Evolutionary conservation across 1,139 yeast genomes (phyloP).

Genomic region (Yamadazyma friedrichii): DNA sequence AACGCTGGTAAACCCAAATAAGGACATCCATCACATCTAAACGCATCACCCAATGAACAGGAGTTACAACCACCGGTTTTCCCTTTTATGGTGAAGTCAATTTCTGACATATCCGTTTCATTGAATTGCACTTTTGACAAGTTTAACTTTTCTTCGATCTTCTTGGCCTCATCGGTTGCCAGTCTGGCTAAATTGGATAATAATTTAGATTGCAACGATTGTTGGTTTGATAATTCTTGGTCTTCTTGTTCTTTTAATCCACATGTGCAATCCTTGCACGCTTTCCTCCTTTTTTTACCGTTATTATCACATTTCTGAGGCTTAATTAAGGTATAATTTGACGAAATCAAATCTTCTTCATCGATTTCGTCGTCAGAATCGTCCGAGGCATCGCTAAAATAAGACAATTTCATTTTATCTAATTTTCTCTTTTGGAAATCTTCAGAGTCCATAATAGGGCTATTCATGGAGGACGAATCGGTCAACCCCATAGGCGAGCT

Average conservation of each 20-base stretch:
- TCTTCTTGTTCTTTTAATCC: conserved; percentile 86
- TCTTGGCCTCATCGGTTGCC: conserved; percentile 54
- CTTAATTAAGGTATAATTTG: conserved; percentile 35
- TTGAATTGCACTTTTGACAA: conserved; percentile 53
- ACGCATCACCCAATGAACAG: conserved; percentile 96
- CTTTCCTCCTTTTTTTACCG: conserved; percentile 73
- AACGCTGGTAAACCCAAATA: conserved; percentile 95
- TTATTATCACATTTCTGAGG: conserved; percentile 52
- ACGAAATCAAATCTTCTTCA: conserved; percentile 42
- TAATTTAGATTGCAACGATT: conserved; percentile 43
- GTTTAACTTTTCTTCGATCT: conserved; percentile 50
- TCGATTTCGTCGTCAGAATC: conserved; percentile 37
- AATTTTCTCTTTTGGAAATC: conserved; percentile 42
- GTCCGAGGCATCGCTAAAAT: conserved; percentile 49
- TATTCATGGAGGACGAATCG: conserved; percentile 39
- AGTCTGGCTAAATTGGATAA: conserved; percentile 50
- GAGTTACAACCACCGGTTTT: conserved; percentile 96
- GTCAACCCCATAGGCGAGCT: conserved; percentile 32
- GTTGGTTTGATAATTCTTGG: conserved; percentile 48
- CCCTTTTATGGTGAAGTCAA: conserved; percentile 93
- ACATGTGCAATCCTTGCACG: conserved; percentile 98
- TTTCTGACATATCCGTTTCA: conserved; percentile 72
- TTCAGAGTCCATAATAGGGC: conserved; percentile 38
- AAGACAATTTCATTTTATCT: conserved; percentile 47
- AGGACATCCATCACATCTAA: conserved; percentile 98